Evolutionary conservation across 352 stramenopile species (phyloP), one percentile per base, ranked within the genome.

Genomic region (Elongisporangium anandrum): DNA sequence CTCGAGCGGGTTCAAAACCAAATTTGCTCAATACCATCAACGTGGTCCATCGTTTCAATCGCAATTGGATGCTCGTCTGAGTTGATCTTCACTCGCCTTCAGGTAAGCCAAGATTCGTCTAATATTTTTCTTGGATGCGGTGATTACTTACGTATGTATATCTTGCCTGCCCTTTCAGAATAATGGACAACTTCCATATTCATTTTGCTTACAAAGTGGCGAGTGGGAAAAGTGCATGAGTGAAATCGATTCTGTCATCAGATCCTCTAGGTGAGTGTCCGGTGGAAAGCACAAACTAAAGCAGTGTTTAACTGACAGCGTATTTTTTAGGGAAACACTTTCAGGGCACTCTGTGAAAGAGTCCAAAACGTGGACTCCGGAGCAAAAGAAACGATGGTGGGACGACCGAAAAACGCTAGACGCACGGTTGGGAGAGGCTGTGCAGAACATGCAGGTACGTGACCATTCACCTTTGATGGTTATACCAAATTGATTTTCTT

Each of bases 321-420:
- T 21, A 3, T 34, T 48, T 13, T 34, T 19, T 59, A 95, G 84
- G 47, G 57, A 73, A 19, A 79, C 78, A 21, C 63, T 95, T 22
- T 85, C 75, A 47, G 82, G 80, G 0, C 71, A 93, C 48, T 80
- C 75, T 4, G 73, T 61, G 13, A 65, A 90, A 56, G 77, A 79
- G 59, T 69, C 78, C 13, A 61, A 70, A 6, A 68, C 70, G 34
- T 93, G 79, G 84, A 72, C 60, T 19, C 58, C 70, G 2, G 64
- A 84, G 10, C 73, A 83, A 48, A 94, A 93, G 60, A 89, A 85
- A n/a, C 53, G 75, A 22, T 95, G 86, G 86, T 95, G 86, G 86
- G 70, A 63, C 57, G 85, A 63, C 38, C 77, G 86, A 54, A 82
- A 85, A 12, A 47, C 77, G 17, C 61, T 94, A 1, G 70, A 95